Evolutionary conservation across 2,329 filamentous ascomycete species (phyloP), one percentile per base, ranked within the genome.

Genomic region (Didymellaceae sp.): DNA sequence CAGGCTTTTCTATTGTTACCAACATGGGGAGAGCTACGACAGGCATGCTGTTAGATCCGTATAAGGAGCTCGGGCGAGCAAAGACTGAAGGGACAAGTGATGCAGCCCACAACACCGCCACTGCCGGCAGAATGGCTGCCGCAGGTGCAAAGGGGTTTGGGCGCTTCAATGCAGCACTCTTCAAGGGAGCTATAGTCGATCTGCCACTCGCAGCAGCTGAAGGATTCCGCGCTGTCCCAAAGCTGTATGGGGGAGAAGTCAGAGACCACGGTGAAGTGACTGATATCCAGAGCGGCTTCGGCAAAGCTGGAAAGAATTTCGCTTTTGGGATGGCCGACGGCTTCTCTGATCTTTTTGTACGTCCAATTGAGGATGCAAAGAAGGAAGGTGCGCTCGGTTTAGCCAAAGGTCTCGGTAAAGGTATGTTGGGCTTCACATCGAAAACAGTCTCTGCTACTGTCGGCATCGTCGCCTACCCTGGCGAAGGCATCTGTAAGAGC

Each of bases 11-110:
- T 6, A 81, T 80, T 0, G 66, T 86, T 1, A 78, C 79, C 1
- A 78, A 81, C 14, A 76, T 86, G 5, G 80, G 84, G 18, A 75
- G 77, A 18, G 85, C 86, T 0, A 71, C 87, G 11, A 83, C 80
- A 1, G 79, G 82, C 49, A 81, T 88, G 5, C 84, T 68, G 10
- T 26, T 47, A n/a, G 49, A 54, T 4, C 58, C 63, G 0, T 57
- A 55, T 13, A 48, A 32, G 5, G 58, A 52, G 17, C 31, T 59
- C 10, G 45, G 38, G 24, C 46, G 45, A 6, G 22, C 40, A 5
- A 40, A 52, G 6, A 16, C 47, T 6, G 48, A 47, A n/a, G 39
- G 33, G 7, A 37, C 38, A 11, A 38, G 33, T 8, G 44, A 39
- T 30, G 38, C 39, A 11, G 22, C 28, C 2, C 47, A 51, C 31